These are phyloP conservation scores for Nicotiana sylvestris DNA, from an alignment of 257 asterid species.

Conservation along the genomic window DNA sequence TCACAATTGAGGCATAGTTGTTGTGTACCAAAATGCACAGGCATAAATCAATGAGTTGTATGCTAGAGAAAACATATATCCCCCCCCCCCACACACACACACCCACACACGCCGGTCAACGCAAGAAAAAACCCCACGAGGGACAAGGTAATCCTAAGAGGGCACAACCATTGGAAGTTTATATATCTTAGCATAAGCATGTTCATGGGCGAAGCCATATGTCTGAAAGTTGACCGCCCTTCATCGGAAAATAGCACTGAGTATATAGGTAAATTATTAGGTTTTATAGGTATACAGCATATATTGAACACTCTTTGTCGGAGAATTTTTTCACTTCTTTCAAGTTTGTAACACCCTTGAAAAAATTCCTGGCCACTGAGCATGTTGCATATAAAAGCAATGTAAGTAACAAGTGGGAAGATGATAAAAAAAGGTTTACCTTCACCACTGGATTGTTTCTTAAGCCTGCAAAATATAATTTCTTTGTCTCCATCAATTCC, in stretches of 20 bases:
- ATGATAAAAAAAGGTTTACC: neutral
- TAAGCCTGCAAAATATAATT: neutral
- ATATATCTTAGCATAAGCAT: neutral
- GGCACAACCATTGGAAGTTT: neutral
- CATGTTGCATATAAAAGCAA: neutral
- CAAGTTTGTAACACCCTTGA: too few relatives aligned
- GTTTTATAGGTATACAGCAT: too few relatives aligned
- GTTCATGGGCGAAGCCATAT: too few relatives aligned
- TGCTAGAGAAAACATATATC: too few relatives aligned
- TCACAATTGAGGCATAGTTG: neutral
- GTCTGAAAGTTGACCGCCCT: too few relatives aligned
- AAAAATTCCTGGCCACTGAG: too few relatives aligned
- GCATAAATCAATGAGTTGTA: too few relatives aligned
- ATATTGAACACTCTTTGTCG: too few relatives aligned
- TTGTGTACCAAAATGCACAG: neutral
- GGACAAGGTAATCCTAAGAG: neutral
- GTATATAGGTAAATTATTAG: too few relatives aligned
- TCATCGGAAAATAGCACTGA: too few relatives aligned
- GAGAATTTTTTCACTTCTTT: too few relatives aligned
- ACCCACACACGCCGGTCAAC: neutral
- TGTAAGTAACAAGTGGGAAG: neutral
- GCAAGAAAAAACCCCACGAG: neutral
- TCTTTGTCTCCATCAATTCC: neutral
- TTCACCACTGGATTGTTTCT: neutral
- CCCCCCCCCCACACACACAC: too few relatives aligned